These are phyloP conservation scores for Chlorella vulgaris DNA, from an alignment of 139 green algal genomes.

Conservation along the genomic window DNA sequence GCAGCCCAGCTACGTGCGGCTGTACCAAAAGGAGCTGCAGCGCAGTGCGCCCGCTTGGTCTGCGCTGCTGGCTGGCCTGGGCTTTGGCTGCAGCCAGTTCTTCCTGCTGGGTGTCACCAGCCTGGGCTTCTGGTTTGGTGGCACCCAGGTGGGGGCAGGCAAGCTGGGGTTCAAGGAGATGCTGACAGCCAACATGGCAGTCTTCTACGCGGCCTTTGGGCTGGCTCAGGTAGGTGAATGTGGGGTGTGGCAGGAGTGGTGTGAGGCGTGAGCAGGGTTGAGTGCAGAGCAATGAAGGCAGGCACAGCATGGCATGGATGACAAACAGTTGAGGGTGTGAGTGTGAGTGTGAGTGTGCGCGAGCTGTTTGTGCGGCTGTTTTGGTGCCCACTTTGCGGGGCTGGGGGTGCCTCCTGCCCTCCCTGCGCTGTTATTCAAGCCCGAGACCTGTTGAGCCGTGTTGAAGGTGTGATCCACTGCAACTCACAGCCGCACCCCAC, in stretches of 20 bases:
- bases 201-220: slow-evolving; percentile 21
- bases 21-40: slow-evolving; percentile 5
- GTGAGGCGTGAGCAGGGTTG: not conserved
- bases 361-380: too few relatives aligned
- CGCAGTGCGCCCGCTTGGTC: not conserved
- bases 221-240: not conserved
- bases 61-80: not conserved
- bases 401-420: too few relatives aligned
- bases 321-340: too few relatives aligned
- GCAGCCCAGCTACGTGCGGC: slow-evolving; percentile 40
- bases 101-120: slow-evolving; percentile 76
- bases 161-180: slow-evolving; percentile 64
- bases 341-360: too few relatives aligned
- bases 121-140: slow-evolving; percentile 71
- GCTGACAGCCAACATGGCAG: slow-evolving; percentile 56
- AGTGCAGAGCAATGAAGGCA: too few relatives aligned
- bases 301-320: too few relatives aligned
- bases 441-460: too few relatives aligned
- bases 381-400: too few relatives aligned
- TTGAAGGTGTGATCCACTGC: too few relatives aligned
- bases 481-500: too few relatives aligned
- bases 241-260: not conserved
- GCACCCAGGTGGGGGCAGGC: slow-evolving; percentile 44
- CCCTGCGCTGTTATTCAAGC: too few relatives aligned
- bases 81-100: slow-evolving; percentile 39